These are phyloP conservation scores for Fistulifera pelliculosa DNA, from an alignment of 108 stramenopile genomes.

Conservation along the genomic window DNA sequence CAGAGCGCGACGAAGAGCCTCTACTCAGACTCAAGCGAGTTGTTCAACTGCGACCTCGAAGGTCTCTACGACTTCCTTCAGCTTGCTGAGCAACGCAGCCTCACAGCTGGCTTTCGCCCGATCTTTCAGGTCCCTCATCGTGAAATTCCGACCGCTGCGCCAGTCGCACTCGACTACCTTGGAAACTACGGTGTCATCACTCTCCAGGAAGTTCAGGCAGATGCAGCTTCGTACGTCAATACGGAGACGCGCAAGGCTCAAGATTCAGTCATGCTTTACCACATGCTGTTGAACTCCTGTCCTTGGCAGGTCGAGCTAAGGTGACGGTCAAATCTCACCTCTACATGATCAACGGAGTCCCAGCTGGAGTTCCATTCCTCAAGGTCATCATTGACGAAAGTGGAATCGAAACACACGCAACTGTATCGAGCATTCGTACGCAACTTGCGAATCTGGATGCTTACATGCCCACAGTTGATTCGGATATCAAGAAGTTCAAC, in stretches of 20 bases:
- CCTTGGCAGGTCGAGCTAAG: background rate
- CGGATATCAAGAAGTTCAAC: slow-evolving; percentile 27
- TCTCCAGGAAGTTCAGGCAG: background rate
- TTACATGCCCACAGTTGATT: slow-evolving; percentile 10
- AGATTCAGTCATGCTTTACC: background rate
- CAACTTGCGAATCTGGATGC: slow-evolving; percentile 15
- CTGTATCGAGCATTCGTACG: slow-evolving; percentile 6
- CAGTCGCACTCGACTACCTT: background rate
- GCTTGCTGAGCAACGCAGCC: no score
- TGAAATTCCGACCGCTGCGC: no score
- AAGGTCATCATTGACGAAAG: slow-evolving; percentile 19
- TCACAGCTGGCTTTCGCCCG: no score
- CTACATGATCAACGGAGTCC: background rate
- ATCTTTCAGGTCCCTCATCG: no score
- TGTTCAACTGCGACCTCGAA: no score
- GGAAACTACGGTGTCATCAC: background rate
- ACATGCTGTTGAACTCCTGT: slow-evolving; percentile 3
- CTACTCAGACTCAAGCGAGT: no score
- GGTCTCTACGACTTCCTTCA: no score
- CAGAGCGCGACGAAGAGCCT: no score
- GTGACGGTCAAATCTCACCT: background rate
- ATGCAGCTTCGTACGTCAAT: background rate
- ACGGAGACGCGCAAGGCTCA: slow-evolving; percentile 1
- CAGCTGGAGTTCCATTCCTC: slow-evolving; percentile 10
- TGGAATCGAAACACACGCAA: slow-evolving; percentile 17